Percentiles rank a stretch among this genome's conserved stretches.
phyloP scores from a whole-genome alignment of 495 filamentous ascomycete species.

The Aspergillus sparsus region DNA sequence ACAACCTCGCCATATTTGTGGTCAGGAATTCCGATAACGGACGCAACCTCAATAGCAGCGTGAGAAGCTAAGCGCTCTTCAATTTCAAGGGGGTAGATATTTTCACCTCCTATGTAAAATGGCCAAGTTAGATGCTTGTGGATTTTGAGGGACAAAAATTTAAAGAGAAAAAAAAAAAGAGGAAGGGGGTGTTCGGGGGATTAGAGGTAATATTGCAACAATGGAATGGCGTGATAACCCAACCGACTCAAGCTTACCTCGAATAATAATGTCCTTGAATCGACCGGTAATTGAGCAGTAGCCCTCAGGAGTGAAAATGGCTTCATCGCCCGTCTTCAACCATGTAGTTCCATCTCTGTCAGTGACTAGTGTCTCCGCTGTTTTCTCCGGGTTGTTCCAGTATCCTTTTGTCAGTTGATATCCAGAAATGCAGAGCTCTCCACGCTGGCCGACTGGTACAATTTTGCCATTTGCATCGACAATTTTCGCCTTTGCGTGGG shows the following conservation, averaged over 20 bases:
- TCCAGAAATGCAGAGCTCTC: slow-evolving; percentile 68
- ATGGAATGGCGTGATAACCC: not conserved
- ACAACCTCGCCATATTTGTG: slow-evolving; percentile 68
- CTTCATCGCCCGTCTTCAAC: slow-evolving; percentile 72
- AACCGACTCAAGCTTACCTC: slow-evolving; percentile 43
- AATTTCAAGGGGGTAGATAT: slow-evolving; percentile 75
- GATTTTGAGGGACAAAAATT: slow-evolving; percentile 1
- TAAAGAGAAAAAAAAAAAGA: not conserved
- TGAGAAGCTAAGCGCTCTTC: slow-evolving; percentile 65
- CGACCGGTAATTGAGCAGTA: slow-evolving; percentile 67
- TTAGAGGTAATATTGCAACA: not conserved
- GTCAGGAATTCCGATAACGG: slow-evolving; percentile 65
- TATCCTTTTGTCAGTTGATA: slow-evolving; percentile 70
- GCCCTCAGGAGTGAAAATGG: slow-evolving; percentile 62
- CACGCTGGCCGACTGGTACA: slow-evolving; percentile 58
- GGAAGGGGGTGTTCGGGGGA: not conserved
- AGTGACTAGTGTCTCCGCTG: slow-evolving; percentile 58
- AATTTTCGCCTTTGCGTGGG: slow-evolving; percentile 68
- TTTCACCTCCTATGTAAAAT: slow-evolving; percentile 62
- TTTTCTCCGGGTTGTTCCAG: slow-evolving; percentile 71
- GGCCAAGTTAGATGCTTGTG: not conserved
- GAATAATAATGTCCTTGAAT: slow-evolving; percentile 86
- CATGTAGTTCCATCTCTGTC: slow-evolving; percentile 62
- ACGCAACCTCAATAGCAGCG: slow-evolving; percentile 53
- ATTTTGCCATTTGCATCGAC: slow-evolving; percentile 59